These are phyloP conservation scores for Pseudoneurospora amorphoporcata DNA, from an alignment of 495 filamentous ascomycete genomes.

Conservation along the genomic window DNA sequence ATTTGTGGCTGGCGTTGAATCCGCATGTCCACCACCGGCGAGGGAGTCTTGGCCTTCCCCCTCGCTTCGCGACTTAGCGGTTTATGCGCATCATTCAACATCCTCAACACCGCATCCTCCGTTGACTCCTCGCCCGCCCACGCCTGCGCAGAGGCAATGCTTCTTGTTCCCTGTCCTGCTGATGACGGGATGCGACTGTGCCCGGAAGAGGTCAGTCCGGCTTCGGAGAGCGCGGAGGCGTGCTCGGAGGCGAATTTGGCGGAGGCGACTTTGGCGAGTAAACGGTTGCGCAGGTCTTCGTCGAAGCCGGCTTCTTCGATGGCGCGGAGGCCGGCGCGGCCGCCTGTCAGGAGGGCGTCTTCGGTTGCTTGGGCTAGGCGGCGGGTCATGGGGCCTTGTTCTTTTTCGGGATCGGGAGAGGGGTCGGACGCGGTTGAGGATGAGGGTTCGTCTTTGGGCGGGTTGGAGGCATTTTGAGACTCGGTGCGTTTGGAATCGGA, in stretches of 20 bases:
- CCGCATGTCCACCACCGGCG: conserved; percentile 47
- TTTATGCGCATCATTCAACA: conserved; percentile 78
- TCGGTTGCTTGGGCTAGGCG: conserved; percentile 73
- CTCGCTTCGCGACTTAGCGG: conserved; percentile 44
- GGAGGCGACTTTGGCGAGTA: conserved; percentile 64
- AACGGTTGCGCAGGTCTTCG: conserved; percentile 64
- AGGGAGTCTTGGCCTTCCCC: conserved; percentile 38
- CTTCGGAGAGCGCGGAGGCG: conserved; percentile 57
- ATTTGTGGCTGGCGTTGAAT: conserved; percentile 32
- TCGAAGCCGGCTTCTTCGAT: conserved; percentile 79
- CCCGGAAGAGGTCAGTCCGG: conserved; percentile 30
- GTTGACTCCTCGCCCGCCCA: conserved; percentile 73
- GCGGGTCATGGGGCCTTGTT: conserved; percentile 57
- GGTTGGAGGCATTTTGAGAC: background rate
- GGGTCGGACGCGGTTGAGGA: background rate
- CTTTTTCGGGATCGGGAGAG: background rate
- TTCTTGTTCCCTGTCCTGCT: conserved; percentile 62
- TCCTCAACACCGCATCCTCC: conserved; percentile 70
- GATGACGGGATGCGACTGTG: conserved; percentile 30
- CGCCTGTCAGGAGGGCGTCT: conserved; percentile 60
- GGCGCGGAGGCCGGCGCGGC: conserved; percentile 60
- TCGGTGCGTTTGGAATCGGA: background rate
- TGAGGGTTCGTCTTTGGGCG: background rate
- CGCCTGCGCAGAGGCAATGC: conserved; percentile 56
- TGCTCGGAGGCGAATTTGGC: conserved; percentile 62